Evolutionary conservation across 192 early-diverging fungal species (phyloP).

Genomic region (Backusella sp.): DNA sequence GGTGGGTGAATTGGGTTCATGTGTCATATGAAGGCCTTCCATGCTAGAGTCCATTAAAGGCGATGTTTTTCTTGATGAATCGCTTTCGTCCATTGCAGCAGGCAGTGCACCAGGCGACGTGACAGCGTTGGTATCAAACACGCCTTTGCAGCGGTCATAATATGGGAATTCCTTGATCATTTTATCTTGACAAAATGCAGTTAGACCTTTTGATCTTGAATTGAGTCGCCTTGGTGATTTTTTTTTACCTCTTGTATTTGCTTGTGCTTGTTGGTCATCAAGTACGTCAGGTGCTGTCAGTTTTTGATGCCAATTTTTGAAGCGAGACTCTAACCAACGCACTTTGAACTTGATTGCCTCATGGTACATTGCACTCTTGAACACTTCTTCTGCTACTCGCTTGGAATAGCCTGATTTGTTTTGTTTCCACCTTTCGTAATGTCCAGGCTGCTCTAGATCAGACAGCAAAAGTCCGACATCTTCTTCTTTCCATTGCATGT

Average conservation of each 20-base stretch:
- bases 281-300: not conserved
- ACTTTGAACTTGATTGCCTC: slow-evolving; percentile 31
- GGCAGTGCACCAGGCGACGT: not conserved
- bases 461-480: slow-evolving; percentile 17
- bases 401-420: slow-evolving; percentile 25
- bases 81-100: not conserved
- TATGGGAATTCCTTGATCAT: slow-evolving; percentile 22
- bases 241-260: slow-evolving; percentile 1
- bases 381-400: slow-evolving; percentile 18
- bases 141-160: slow-evolving; percentile 20
- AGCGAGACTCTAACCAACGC: slow-evolving; percentile 25
- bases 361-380: slow-evolving; percentile 17
- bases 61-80: not conserved
- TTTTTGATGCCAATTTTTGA: slow-evolving; percentile 6
- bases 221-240: too few species aligned
- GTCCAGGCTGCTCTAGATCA: slow-evolving; percentile 18
- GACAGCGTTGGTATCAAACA: not conserved
- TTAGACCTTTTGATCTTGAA: too few species aligned
- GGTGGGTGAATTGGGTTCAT: not conserved
- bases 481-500: slow-evolving; percentile 26
- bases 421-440: slow-evolving; percentile 23
- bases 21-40: not conserved
- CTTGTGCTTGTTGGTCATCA: not conserved
- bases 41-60: not conserved
- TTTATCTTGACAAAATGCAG: not conserved